Percentiles rank a stretch among this genome's conserved stretches.
Conservation (phyloP, 768 basidiomycete species). For the Boletellus ananas region DNA sequence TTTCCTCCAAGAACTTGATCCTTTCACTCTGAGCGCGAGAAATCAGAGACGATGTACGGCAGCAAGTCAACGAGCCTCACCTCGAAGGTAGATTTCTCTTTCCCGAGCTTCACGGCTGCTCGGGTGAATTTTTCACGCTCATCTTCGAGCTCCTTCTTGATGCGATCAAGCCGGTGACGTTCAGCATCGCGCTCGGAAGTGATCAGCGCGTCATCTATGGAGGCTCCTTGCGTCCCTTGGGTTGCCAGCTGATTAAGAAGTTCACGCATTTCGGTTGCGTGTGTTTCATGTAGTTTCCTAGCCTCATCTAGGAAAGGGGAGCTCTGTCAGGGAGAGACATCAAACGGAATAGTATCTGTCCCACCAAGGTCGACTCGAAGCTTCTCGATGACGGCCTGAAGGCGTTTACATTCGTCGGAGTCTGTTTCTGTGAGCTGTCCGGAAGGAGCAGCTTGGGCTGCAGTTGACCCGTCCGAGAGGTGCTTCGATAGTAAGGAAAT, state of each 20-base stretch:
- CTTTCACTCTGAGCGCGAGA: conserved; percentile 50
- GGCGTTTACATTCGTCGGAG: conserved; percentile 42
- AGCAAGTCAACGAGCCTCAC: conserved; percentile 34
- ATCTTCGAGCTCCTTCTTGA: conserved; percentile 55
- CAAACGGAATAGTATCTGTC: conserved; percentile 12
- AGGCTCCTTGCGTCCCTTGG: conserved; percentile 33
- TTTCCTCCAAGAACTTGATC: conserved; percentile 61
- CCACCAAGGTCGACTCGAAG: conserved; percentile 60
- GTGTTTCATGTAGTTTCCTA: conserved; percentile 41
- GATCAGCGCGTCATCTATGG: conserved; percentile 46
- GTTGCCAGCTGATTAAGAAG: conserved; percentile 54
- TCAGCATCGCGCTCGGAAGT: conserved; percentile 53
- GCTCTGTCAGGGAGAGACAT: conserved; percentile 7
- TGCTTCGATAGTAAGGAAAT: conserved; percentile 32
- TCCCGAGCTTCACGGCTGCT: conserved; percentile 57
- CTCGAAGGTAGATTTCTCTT: conserved; percentile 64
- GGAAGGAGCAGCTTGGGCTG: conserved; percentile 12
- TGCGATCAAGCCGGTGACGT: conserved; percentile 47
- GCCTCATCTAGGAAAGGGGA: conserved; percentile 38
- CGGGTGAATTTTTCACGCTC: conserved; percentile 64
- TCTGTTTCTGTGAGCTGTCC: conserved; percentile 25
- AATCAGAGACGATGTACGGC: conserved; percentile 1
- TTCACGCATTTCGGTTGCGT: conserved; percentile 45
- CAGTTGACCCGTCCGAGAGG: conserved; percentile 9
- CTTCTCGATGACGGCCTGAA: conserved; percentile 47